Evolutionary conservation across 208 protist species (phyloP).

Genomic region (Leishmania guyanensis): DNA sequence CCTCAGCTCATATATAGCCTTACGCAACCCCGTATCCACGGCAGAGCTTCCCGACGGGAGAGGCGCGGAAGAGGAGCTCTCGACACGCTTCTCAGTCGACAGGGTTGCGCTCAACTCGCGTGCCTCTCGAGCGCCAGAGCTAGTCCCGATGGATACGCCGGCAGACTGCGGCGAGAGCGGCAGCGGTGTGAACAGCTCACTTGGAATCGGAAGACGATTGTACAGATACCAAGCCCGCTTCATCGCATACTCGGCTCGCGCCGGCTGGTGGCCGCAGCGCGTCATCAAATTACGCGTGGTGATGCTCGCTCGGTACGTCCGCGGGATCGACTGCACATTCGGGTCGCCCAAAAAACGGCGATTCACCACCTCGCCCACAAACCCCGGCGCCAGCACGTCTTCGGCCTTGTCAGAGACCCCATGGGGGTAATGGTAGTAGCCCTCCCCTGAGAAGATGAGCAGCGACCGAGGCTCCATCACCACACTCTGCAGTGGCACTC

Average conservation of each 20-base stretch:
- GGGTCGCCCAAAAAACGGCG: constrained; percentile 63
- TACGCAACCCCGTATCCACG: constrained; percentile 20
- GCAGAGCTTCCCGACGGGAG: background rate
- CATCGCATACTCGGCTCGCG: constrained; percentile 83
- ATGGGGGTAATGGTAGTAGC: constrained; percentile 89
- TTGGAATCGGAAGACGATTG: constrained; percentile 63
- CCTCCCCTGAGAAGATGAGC: constrained; percentile 79
- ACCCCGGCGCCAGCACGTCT: constrained; percentile 52
- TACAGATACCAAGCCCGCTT: constrained; percentile 89
- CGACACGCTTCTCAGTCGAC: background rate
- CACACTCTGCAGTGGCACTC: constrained; percentile 67
- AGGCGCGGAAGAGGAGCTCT: background rate
- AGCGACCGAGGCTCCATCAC: constrained; percentile 89
- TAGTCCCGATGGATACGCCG: background rate
- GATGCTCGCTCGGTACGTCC: constrained; percentile 80
- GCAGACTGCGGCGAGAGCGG: background rate
- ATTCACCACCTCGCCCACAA: constrained; percentile 79
- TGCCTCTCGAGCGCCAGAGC: background rate
- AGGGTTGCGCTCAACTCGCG: background rate
- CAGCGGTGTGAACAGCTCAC: constrained; percentile 50
- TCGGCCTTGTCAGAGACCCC: constrained; percentile 77
- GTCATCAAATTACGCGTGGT: constrained; percentile 87
- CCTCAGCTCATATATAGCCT: constrained; percentile 49
- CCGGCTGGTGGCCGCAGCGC: constrained; percentile 84
- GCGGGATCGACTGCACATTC: constrained; percentile 49